Base-by-base conservation (phyloP, 768 basidiomycete species). In the Leccinum subgranulosum region DNA sequence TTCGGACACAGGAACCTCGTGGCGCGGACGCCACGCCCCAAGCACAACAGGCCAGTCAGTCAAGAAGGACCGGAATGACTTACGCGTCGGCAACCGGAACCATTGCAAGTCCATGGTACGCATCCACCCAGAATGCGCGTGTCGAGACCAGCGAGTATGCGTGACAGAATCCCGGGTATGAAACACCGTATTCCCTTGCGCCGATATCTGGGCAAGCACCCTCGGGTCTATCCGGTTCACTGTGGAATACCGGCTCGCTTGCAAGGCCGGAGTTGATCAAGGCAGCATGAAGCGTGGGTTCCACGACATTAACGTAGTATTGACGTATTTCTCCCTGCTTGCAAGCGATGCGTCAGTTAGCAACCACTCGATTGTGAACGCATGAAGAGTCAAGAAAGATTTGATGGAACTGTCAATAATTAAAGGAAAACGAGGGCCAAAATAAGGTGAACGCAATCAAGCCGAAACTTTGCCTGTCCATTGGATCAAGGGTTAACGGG, bases 71-170 rank as follows among this genome's bases (percentile, higher is more conserved):
- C 34, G 29, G 49, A 23, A 17, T 28, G 39, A 80, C 86, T 71
- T 67, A 91, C 88, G 81, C 81, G 74, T 94, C 93, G 31, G 90
- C 90, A 60, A 93, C 81, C 4, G 93, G 92, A 19, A 92, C 89
- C 81, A 96, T 88, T 1, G 88, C 81, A 17, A 94, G 75, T 6
- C 84, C 84, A 68, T 92, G 91, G 67, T 84, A 94, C 7, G 82
- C 79, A 70, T 95, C 93, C 59, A 93, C 83, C 58, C 90, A 76
- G 73, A 95, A 95, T 3, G 91, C 87, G 39, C 93, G 80, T 4
- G 91, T 88, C 3, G 86, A 88, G 51, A 95, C 89, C 33, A 94
- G 79, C 2, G 81, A 74, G 64, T 81, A 84, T 5, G 73, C 71
- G 28, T 63, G 71, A 33, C 69, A 72, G 39, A 71, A 72, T 28